Evolutionary conservation across 2,329 filamentous ascomycete species (phyloP).

Genomic region (Trichophyton benhamiae): DNA sequence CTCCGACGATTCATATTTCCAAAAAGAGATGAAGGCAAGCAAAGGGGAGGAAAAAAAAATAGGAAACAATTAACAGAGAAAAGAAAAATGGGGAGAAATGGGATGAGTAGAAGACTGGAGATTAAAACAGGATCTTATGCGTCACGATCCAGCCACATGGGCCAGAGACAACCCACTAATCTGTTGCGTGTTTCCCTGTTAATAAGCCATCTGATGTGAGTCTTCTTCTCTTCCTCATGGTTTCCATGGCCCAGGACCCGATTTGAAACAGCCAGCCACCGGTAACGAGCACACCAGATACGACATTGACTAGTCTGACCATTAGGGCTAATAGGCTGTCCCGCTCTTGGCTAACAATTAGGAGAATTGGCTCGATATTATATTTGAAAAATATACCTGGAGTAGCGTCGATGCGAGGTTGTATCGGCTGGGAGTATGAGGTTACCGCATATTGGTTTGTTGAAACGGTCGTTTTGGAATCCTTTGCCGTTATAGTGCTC

Average conservation of each 20-base stretch:
- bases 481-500: slow-evolving; percentile 24
- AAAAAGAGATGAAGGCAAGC: background rate
- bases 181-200: slow-evolving; percentile 28
- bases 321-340: slow-evolving; percentile 61
- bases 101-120: background rate
- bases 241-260: slow-evolving; percentile 56
- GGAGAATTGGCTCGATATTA: slow-evolving; percentile 88
- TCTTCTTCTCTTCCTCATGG: slow-evolving; percentile 32
- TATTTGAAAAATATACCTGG: slow-evolving; percentile 98
- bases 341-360: slow-evolving; percentile 73
- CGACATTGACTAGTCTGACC: slow-evolving; percentile 77
- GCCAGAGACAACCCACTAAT: slow-evolving; percentile 17
- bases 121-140: background rate
- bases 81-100: background rate
- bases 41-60: background rate
- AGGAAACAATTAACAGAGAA: background rate
- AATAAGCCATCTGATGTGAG: slow-evolving; percentile 38
- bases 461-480: slow-evolving; percentile 51
- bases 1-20: background rate
- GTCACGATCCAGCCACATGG: background rate
- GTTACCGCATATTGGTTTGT: slow-evolving; percentile 99
- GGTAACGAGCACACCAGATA: slow-evolving; percentile 81
- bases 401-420: slow-evolving; percentile 50
- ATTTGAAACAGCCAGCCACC: slow-evolving; percentile 89
- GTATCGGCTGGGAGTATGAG: slow-evolving; percentile 61